A percentile compares a stretch with the other conserved stretches of the same genome.
Evolutionary conservation across 2,329 filamentous ascomycete species (phyloP).

Genomic region (Clarireedia monteithiana): DNA sequence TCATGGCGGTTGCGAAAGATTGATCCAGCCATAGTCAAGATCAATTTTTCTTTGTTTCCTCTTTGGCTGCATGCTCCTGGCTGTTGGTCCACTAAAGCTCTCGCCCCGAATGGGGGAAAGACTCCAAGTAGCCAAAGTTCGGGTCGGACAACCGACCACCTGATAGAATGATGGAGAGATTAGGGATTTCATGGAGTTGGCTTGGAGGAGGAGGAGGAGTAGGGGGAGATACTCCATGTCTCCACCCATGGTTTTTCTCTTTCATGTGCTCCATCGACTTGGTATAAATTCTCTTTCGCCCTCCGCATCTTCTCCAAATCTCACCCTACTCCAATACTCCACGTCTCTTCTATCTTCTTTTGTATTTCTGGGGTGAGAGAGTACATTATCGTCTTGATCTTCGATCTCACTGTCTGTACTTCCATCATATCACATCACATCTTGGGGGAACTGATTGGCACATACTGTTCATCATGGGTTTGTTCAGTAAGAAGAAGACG

Average conservation of each 20-base stretch:
- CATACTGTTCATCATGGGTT: constrained; percentile 8
- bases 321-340: not conserved
- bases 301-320: not conserved
- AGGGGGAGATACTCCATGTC: not conserved
- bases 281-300: not conserved
- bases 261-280: not conserved
- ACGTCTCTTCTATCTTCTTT: not conserved
- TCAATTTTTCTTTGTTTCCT: no score
- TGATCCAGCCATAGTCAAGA: no score
- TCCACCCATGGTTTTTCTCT: not conserved
- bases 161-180: not conserved
- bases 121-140: not conserved
- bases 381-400: not conserved
- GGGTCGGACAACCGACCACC: not conserved
- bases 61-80: no score
- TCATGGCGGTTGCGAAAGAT: no score
- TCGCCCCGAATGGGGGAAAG: not conserved
- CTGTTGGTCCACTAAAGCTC: not conserved
- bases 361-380: not conserved
- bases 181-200: not conserved
- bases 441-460: not conserved
- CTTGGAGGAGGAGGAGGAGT: not conserved
- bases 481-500: constrained; percentile 11
- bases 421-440: not conserved
- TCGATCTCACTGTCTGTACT: not conserved